Evolutionary conservation across 1,284 basidiomycete species (phyloP), one percentile per base, ranked within the genome.

Genomic region (Hemileia vastatrix): DNA sequence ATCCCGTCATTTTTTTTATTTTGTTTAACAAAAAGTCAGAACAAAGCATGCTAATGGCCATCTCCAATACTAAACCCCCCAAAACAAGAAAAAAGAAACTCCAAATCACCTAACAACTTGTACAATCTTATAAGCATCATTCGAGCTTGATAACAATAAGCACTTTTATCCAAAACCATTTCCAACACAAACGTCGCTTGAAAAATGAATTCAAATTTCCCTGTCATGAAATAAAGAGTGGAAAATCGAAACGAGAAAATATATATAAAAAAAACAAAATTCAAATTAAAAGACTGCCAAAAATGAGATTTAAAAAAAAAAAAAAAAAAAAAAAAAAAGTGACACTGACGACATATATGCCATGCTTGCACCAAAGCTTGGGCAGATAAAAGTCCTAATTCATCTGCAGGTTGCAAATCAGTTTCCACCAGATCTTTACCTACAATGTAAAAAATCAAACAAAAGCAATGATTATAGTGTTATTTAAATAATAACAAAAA

Each of bases 351-450:
- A 11, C 71, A 70, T 1, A 65, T 43, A 49, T 77, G 78, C 83
- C 85, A 90, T 18, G 84, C 77, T 65, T 79, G 82, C 52, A 90
- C 80, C 58, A 84, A 80, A 1, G 82, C 81, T 69, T 86, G 86
- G 0, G 81, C 85, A 4, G 85, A 83, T 11, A 94, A 78, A 24
- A 92, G 79, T 6, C 81, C 85, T 31, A 93, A 80, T 69, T 93
- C 91, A 70, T 94, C 91, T 1, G 84, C 87, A 15, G 86, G 88
- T 70, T 94, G 91, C 50, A 91, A 79, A 69, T 94, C 90, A 0
- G 87, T 88, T 3, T 80, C 76, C 1, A 85, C 82, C 19, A 92
- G 79, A 57, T 81, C 78, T 54, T 78, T 77, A 49, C 78, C 76
- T 77, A 60, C 15, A 6, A 2, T 2, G 43, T 24, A 11, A 6